Conservation (phyloP, 352 stramenopile species). For the Phytopythium mirpurense region DNA sequence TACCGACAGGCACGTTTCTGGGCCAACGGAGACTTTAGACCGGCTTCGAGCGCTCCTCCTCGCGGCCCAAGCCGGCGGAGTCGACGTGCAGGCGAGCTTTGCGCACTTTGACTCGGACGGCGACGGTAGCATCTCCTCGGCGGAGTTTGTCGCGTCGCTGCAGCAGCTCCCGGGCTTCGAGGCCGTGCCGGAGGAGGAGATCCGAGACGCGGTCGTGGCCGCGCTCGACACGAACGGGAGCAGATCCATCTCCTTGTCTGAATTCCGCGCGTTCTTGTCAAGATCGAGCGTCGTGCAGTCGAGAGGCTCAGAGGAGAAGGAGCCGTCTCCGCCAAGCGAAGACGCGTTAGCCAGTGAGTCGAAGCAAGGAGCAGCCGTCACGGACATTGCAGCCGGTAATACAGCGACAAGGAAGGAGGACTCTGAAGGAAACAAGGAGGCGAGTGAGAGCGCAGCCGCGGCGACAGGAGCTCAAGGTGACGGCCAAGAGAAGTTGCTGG, state of each 20-base stretch:
- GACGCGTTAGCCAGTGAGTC: not conserved
- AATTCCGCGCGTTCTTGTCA: constrained; percentile 41
- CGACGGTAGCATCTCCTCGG: constrained; percentile 34
- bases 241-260: constrained; percentile 46
- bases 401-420: too few relatives aligned
- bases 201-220: constrained; percentile 23
- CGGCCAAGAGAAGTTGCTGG: not conserved
- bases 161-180: constrained; percentile 43
- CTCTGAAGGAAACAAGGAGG: not conserved
- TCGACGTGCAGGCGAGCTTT: constrained; percentile 41
- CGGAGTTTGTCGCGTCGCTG: constrained; percentile 44
- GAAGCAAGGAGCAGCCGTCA: too few relatives aligned
- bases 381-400: too few relatives aligned
- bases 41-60: constrained; percentile 27
- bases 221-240: constrained; percentile 49
- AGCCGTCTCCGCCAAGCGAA: too few relatives aligned
- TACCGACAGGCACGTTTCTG: not conserved
- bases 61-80: constrained; percentile 19
- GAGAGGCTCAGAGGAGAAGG: not conserved
- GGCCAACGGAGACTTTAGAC: constrained; percentile 7
- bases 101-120: constrained; percentile 48
- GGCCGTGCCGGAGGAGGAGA: constrained; percentile 24
- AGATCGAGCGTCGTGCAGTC: not conserved
- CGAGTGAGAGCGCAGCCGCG: not conserved
- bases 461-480: too few relatives aligned